Base-by-base conservation (phyloP, 2,329 filamentous ascomycete genomes). In the Aspergillus sp. region DNA sequence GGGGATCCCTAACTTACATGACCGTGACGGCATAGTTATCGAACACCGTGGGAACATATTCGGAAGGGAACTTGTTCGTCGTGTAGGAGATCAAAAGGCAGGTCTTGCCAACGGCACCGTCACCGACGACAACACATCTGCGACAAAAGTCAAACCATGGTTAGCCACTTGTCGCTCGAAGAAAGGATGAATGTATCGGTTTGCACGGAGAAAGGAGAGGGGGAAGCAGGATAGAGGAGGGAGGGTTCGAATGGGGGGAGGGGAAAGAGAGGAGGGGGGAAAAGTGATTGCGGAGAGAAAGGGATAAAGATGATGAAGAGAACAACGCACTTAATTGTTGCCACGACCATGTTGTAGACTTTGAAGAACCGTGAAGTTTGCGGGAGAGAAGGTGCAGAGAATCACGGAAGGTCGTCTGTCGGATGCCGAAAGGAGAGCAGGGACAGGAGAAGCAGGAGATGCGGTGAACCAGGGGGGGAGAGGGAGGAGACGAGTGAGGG, bases 11-110 rank as follows among this genome's bases (percentile, higher is more conserved):
- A 59, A 89, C 92, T 88, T 85, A 97, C 95, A 99, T 99, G 70
- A 99, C 95, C 68, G 95, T 99, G 77, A 99, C 95, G 60, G 95
- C 95, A 86, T 99, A 99, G 82, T 99, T 99, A 80, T 99, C 95
- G 80, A 99, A 99, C 66, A 99, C 95, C 30, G 95, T 99, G 55
- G 95, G 95, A 61, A 99, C 95, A 79, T 99, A 99, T 93, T 99
- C 95, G 73, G 93, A 97, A 38, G 95, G 95, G 79, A 99, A 99
- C 75, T 98, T 98, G 86, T 99, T 99, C 66, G 95, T 99, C 67
- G 95, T 99, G 82, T 99, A 99, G 78, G 92, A 96, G 82, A 99
- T 99, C 76, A 99, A 88, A 67, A 99, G 88, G 82, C 95, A 99
- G 68, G 95, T 99, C 86, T 99, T 99, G 79, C 95, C 95, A 70